These are phyloP conservation scores for Penicillium sp. DNA, from an alignment of 2,329 filamentous ascomycete genomes.

Conservation along the genomic window DNA sequence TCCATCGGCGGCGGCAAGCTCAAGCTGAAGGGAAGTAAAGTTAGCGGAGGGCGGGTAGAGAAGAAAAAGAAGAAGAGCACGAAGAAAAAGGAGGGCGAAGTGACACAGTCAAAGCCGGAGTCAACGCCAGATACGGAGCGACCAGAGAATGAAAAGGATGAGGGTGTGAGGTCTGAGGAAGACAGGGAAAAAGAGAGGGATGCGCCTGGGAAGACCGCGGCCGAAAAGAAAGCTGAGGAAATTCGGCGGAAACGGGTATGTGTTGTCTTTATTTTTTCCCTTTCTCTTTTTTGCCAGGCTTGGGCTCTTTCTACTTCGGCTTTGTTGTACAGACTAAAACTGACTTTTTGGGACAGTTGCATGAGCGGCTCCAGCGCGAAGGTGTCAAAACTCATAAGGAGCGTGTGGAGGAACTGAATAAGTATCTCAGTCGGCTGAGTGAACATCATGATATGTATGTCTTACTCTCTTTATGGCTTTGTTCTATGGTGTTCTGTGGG, in stretches of 20 bases:
- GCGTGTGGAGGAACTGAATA: slow-evolving; percentile 91
- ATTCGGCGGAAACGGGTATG: slow-evolving; percentile 73
- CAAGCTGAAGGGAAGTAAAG: slow-evolving; percentile 76
- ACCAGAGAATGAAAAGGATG: slow-evolving; percentile 16
- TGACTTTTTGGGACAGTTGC: slow-evolving; percentile 55
- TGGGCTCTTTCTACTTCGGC: slow-evolving; percentile 5
- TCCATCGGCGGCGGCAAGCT: slow-evolving; percentile 68
- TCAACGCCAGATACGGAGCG: neutral
- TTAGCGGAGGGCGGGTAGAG: slow-evolving; percentile 50
- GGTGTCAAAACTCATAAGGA: slow-evolving; percentile 96
- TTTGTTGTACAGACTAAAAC: neutral
- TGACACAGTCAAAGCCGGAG: slow-evolving; percentile 11
- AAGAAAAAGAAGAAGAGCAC: slow-evolving; percentile 53
- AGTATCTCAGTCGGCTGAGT: slow-evolving; percentile 84
- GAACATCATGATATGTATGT: slow-evolving; percentile 94
- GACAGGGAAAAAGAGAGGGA: slow-evolving; percentile 18
- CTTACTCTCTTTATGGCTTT: neutral
- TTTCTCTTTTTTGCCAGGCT: neutral
- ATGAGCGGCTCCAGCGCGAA: slow-evolving; percentile 77
- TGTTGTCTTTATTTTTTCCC: slow-evolving; percentile 20
- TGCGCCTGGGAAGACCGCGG: slow-evolving; percentile 68
- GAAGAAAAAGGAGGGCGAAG: slow-evolving; percentile 30
- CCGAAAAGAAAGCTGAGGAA: slow-evolving; percentile 79
- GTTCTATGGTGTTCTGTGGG: neutral
- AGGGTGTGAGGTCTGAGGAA: slow-evolving; percentile 11